Conservation (phyloP, 768 basidiomycete species). For the Phlebiopsis gigantea region DNA sequence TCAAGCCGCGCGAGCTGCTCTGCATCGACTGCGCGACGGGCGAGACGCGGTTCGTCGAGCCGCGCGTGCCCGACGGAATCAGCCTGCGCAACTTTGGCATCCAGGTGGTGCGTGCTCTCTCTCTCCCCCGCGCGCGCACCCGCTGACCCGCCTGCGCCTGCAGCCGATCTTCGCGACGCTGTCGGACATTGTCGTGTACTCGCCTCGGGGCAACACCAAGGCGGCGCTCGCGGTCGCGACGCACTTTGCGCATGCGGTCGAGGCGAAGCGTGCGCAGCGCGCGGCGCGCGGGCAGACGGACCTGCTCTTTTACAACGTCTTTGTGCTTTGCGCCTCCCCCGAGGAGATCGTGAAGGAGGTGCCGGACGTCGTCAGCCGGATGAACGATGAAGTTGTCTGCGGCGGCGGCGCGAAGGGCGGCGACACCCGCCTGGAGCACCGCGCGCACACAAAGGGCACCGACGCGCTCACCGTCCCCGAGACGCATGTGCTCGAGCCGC, state of each 20-base stretch:
- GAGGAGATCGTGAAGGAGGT: too few relatives aligned
- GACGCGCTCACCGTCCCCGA: background rate
- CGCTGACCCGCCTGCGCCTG: background rate
- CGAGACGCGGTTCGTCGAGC: slow-evolving; percentile 64
- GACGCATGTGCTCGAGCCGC: too few relatives aligned
- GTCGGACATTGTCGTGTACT: slow-evolving; percentile 89
- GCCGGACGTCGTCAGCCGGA: slow-evolving; percentile 50
- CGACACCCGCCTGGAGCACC: too few relatives aligned
- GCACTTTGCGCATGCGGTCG: slow-evolving; percentile 59
- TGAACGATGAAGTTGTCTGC: slow-evolving; percentile 29
- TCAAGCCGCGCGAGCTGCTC: slow-evolving; percentile 32
- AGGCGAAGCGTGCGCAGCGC: slow-evolving; percentile 48
- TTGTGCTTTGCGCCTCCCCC: slow-evolving; percentile 52
- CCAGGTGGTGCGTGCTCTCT: slow-evolving; percentile 62
- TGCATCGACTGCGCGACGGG: slow-evolving; percentile 16
- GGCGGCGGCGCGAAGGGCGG: slow-evolving; percentile 15
- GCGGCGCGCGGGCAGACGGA: slow-evolving; percentile 16
- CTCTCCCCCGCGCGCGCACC: background rate
- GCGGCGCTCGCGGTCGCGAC: slow-evolving; percentile 57
- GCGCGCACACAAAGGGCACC: slow-evolving; percentile 6
- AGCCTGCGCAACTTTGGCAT: slow-evolving; percentile 85
- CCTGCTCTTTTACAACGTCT: slow-evolving; percentile 67
- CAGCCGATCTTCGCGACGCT: slow-evolving; percentile 82
- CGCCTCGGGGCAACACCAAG: slow-evolving; percentile 53
- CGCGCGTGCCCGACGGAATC: slow-evolving; percentile 74